A percentile compares a stretch with the other conserved stretches of the same genome.
phyloP scores from a whole-genome alignment of 306 rosid genomes.

The Lathyrus oleraceus region DNA sequence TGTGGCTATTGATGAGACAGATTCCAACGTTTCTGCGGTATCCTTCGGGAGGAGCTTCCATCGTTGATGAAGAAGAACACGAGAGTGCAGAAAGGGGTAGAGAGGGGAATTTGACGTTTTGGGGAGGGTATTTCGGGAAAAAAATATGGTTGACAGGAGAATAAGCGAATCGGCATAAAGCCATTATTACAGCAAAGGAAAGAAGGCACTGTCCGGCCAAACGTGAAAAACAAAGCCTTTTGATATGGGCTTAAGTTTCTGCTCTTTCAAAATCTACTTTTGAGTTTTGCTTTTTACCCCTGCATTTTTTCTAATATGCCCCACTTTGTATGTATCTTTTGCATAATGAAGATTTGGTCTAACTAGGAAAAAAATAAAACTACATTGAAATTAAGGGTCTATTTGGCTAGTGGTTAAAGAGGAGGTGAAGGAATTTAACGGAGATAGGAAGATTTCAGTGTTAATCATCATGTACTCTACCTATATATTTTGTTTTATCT shows the following conservation, averaged over 20 bases:
- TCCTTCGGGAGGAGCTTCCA: constrained; percentile 86
- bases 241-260: not conserved
- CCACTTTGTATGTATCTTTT: not conserved
- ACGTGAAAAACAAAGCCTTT: not conserved
- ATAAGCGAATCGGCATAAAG: constrained; percentile 45
- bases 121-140: constrained; percentile 40
- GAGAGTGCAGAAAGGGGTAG: constrained; percentile 23
- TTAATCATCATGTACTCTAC: no score
- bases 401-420: no score
- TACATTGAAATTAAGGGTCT: no score
- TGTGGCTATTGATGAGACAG: constrained; percentile 67
- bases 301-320: not conserved
- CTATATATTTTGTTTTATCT: no score
- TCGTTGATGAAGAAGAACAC: constrained; percentile 42
- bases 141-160: constrained; percentile 12
- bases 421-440: no score
- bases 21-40: constrained; percentile 81
- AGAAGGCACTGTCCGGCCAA: not conserved
- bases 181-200: constrained; percentile 43
- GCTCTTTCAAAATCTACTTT: not conserved
- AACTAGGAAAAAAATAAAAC: no score
- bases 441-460: no score
- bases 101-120: constrained; percentile 23
- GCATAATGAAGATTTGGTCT: not conserved
- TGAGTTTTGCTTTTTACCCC: not conserved